Base-by-base conservation (phyloP, 2,329 filamentous ascomycete species). In the Pestalotiopsis sp. region DNA sequence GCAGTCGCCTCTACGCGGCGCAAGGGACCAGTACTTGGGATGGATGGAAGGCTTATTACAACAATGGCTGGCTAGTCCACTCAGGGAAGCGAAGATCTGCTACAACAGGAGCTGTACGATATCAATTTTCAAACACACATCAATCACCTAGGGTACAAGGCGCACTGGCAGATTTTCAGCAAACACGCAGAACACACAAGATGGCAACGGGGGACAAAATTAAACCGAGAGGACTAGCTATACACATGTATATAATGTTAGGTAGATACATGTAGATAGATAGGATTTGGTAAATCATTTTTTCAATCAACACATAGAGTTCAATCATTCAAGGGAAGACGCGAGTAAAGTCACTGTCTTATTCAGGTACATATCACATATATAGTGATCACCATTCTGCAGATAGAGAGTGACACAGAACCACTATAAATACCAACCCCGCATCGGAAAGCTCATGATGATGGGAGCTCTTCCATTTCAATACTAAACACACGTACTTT, bases 1-100 rank as follows among this genome's bases (percentile, higher is more conserved):
- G 61, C 61, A 64, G 39, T 52, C 61, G 61, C 61, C 61, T 64
- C 61, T 64, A 64, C 61, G 61, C n/a, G 61, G 61, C 61, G 61
- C 61, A 64, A 64, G 61, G 61, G 61, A 64, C 61, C 20, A 64
- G 61, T 64, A 64, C 39, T 49, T 38, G 61, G 36, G 17, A 27
- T 39, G 13, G 31, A 31, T 31, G 58, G 57, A 13, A 36, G 57
- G 59, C 25, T 61, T 36, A 38, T 27, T 61, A n/a, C 17, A 17
- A n/a, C 17, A 17, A 52, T 9, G 17, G 45, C 14, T 52, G 20
- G 14, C 20, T 49, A 52, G 61, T 64, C 61, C 31, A 41, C n/a
- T 49, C 38, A 38, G 17, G 39, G 61, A 64, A 64, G 38, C 61
- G 61, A 64, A 64, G 61, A 64, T 38, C 61, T 64, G 61, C 61